Conservation (phyloP, 2,329 filamentous ascomycete genomes). For the Amauroascus verrucosus region DNA sequence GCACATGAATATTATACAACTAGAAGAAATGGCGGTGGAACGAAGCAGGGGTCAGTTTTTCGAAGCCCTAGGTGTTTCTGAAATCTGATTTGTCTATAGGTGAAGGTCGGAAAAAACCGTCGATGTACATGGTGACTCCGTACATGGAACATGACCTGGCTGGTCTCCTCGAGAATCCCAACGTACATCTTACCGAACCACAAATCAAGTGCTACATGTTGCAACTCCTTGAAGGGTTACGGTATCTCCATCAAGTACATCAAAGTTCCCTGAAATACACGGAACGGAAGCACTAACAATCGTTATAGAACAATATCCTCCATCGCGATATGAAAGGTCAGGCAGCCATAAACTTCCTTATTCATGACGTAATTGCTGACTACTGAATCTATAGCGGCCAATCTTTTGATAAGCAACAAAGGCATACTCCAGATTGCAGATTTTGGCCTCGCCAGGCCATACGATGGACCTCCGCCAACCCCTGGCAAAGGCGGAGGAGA, state of each 20-base stretch:
- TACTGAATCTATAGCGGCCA: conserved; percentile 56
- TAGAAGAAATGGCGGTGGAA: conserved; percentile 96
- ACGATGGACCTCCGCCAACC: conserved; percentile 71
- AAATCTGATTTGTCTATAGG: conserved; percentile 34
- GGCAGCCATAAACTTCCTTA: conserved; percentile 6
- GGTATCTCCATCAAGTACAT: conserved; percentile 70
- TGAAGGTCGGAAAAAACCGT: conserved; percentile 64
- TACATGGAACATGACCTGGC: conserved; percentile 99
- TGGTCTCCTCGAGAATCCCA: conserved; percentile 87
- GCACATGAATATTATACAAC: conserved; percentile 72
- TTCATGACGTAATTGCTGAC: conserved; percentile 1
- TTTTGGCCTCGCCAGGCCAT: conserved; percentile 88
- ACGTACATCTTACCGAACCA: conserved; percentile 72
- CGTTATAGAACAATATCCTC: conserved; percentile 57
- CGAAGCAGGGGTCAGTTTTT: conserved; percentile 45
- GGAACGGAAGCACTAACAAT: conserved; percentile 11
- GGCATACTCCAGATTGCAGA: conserved; percentile 94
- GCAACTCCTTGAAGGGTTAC: conserved; percentile 79
- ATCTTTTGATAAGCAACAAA: conserved; percentile 87
- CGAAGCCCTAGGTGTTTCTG: conserved; percentile 20
- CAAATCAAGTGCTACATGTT: conserved; percentile 98
- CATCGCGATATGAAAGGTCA: conserved; percentile 88
- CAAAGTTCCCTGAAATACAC: not conserved
- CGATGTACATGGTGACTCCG: conserved; percentile 97
- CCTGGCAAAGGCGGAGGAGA: conserved; percentile 72